These are phyloP conservation scores for Trypanosoma rangeli DNA, from an alignment of 208 protist genomes.

Conservation along the genomic window DNA sequence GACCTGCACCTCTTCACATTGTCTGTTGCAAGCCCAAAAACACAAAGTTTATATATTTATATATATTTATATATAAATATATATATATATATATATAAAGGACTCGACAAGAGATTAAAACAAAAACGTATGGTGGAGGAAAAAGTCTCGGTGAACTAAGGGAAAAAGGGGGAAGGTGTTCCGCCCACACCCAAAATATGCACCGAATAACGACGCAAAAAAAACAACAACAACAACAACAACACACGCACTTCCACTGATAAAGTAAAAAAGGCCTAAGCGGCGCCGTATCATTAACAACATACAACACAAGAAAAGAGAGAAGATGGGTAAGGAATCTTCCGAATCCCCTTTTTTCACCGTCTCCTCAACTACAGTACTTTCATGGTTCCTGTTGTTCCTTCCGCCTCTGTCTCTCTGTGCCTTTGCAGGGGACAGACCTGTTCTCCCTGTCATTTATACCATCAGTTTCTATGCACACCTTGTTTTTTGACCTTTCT, in stretches of 20 bases:
- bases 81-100: background rate
- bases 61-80: background rate
- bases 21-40: background rate
- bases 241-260: background rate
- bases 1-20: background rate
- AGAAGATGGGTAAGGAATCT: background rate
- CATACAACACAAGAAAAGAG: background rate
- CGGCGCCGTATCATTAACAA: background rate
- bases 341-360: background rate
- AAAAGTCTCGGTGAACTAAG: background rate
- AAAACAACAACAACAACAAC: too few species aligned
- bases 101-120: background rate
- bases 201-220: background rate
- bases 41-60: too few species aligned
- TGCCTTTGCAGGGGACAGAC: too few species aligned
- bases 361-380: background rate
- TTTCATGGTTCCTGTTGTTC: background rate
- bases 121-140: background rate
- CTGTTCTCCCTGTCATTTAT: too few species aligned
- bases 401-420: too few species aligned
- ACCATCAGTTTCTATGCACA: too few species aligned
- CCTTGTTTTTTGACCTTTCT: too few species aligned
- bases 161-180: background rate
- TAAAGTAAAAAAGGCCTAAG: background rate
- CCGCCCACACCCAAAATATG: background rate